Percentiles rank a stretch among this genome's conserved stretches.
Evolutionary conservation across 108 stramenopile genomes (phyloP).

Genomic region (Bacterosira constricta): DNA sequence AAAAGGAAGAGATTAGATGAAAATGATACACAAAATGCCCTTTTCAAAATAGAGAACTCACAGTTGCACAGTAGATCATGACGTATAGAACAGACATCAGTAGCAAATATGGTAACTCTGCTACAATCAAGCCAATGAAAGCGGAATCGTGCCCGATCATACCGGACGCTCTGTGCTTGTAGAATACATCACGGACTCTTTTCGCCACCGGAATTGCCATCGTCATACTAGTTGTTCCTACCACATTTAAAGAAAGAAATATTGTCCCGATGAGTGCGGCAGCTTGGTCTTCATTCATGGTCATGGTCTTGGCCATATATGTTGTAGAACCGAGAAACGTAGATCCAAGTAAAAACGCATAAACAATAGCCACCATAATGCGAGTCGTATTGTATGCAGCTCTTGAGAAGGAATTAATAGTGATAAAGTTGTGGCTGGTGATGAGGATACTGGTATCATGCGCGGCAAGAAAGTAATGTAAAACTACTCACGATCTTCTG

Average conservation of each 20-base stretch:
- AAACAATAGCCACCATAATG: slow-evolving; percentile 53
- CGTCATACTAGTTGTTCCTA: slow-evolving; percentile 50
- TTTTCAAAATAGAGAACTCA: not conserved
- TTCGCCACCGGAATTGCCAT: slow-evolving; percentile 79
- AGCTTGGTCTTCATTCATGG: slow-evolving; percentile 29
- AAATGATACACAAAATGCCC: no score
- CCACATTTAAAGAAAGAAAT: slow-evolving; percentile 49
- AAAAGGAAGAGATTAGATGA: not conserved
- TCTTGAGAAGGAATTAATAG: not conserved
- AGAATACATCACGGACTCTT: slow-evolving; percentile 72
- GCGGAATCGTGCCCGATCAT: slow-evolving; percentile 66
- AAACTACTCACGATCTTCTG: slow-evolving; percentile 59
- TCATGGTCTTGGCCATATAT: slow-evolving; percentile 3
- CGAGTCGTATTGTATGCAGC: slow-evolving; percentile 75
- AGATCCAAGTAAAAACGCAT: slow-evolving; percentile 69
- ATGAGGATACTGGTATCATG: not conserved
- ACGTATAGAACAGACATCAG: slow-evolving; percentile 34
- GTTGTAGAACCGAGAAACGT: slow-evolving; percentile 49
- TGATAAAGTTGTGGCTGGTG: not conserved
- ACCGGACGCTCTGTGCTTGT: slow-evolving; percentile 70
- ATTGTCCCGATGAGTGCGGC: slow-evolving; percentile 44
- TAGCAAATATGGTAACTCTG: slow-evolving; percentile 56
- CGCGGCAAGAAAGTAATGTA: not conserved
- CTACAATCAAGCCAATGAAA: slow-evolving; percentile 64
- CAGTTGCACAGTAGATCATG: slow-evolving; percentile 22